These are phyloP conservation scores for Helicocarpus griseus DNA, from an alignment of 2,329 filamentous ascomycete genomes.

Conservation along the genomic window DNA sequence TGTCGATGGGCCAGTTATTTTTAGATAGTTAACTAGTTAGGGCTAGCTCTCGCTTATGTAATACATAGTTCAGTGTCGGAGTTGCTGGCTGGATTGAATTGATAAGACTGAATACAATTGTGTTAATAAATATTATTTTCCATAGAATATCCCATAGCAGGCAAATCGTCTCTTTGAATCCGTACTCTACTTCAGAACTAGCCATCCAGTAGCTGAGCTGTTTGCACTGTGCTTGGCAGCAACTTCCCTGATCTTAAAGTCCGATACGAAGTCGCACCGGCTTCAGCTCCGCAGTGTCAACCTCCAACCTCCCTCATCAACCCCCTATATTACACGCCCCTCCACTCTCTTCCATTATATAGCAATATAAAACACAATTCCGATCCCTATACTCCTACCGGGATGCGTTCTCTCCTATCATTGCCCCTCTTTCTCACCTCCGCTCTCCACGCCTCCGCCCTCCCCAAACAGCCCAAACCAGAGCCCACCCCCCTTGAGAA, in stretches of 20 bases:
- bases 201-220: too few species aligned
- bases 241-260: neutral
- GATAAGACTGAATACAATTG: too few species aligned
- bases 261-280: neutral
- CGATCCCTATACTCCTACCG: neutral
- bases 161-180: too few species aligned
- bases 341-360: neutral
- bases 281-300: neutral
- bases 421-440: neutral
- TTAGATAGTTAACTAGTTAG: too few species aligned
- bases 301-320: neutral
- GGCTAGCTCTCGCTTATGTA: too few species aligned
- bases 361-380: too few species aligned
- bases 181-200: too few species aligned
- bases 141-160: too few species aligned
- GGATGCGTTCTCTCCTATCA: conserved; percentile 1
- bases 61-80: too few species aligned
- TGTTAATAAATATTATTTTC: too few species aligned
- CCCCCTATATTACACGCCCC: neutral
- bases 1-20: too few species aligned
- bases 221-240: neutral
- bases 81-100: too few species aligned
- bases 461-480: neutral
- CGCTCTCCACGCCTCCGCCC: neutral
- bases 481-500: neutral